These are phyloP conservation scores for Fusarium foetens DNA, from an alignment of 2,329 filamentous ascomycete genomes.

Conservation along the genomic window DNA sequence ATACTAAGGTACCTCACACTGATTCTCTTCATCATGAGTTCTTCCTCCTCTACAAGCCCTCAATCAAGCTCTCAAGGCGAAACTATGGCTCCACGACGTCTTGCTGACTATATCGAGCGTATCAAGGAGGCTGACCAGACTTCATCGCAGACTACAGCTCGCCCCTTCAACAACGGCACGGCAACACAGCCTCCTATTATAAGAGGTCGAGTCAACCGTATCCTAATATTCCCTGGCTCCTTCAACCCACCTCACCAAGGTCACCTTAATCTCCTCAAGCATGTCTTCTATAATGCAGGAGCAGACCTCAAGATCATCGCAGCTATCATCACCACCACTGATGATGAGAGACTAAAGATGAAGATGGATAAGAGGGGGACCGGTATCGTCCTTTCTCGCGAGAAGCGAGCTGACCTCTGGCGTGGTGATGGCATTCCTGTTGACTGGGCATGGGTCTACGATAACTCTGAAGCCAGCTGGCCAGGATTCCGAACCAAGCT, in stretches of 20 bases:
- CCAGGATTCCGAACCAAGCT: constrained; percentile 19
- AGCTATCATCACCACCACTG: constrained; percentile 46
- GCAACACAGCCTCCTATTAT: constrained; percentile 12
- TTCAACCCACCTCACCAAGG: constrained; percentile 54
- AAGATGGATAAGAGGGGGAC: constrained; percentile 35
- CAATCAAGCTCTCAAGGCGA: neutral
- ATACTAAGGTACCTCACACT: neutral
- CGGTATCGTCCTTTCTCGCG: constrained; percentile 26
- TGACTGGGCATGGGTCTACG: constrained; percentile 44
- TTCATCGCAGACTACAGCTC: neutral
- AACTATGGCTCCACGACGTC: constrained; percentile 13
- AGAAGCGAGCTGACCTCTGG: constrained; percentile 45
- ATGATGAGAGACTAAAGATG: constrained; percentile 37
- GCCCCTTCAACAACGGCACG: constrained; percentile 30
- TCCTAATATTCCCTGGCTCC: constrained; percentile 51
- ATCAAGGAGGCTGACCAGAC: neutral
- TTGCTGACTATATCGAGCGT: constrained; percentile 34
- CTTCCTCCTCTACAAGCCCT: neutral
- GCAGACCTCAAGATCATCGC: constrained; percentile 45
- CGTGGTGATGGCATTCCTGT: constrained; percentile 9
- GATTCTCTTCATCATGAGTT: neutral
- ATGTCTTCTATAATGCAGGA: constrained; percentile 44
- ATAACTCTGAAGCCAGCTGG: constrained; percentile 32
- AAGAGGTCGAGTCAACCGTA: constrained; percentile 34
- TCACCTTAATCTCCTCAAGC: constrained; percentile 47